Conservation (phyloP, 345 rosid species). For the Raphanus sativus region DNA sequence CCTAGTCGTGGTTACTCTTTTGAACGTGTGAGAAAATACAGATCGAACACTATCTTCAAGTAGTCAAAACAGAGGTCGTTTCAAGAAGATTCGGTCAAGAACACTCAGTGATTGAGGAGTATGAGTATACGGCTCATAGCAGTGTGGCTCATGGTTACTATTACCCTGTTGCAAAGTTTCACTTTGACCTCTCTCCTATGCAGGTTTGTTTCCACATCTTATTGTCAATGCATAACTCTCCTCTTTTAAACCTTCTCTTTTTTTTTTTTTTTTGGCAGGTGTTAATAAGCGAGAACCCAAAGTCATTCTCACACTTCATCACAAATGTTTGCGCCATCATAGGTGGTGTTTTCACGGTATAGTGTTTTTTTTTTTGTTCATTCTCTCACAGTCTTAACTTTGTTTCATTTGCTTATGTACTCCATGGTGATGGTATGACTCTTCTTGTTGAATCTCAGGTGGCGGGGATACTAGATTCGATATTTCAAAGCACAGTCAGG, state of each 20-base stretch:
- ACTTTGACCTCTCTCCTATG: neutral
- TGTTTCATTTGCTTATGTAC: neutral
- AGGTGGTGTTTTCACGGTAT: constrained; percentile 23
- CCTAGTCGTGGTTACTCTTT: neutral
- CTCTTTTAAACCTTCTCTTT: neutral
- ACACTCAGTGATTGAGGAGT: constrained; percentile 61
- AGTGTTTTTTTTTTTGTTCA: constrained; percentile 10
- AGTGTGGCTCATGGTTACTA: constrained; percentile 60
- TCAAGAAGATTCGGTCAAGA: constrained; percentile 45
- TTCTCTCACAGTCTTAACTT: neutral
- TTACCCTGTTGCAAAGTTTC: constrained; percentile 48
- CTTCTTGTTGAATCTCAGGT: constrained; percentile 23
- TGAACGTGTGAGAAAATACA: constrained; percentile 37
- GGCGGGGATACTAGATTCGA: constrained; percentile 40
- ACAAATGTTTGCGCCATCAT: constrained; percentile 94
- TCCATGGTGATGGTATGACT: neutral
- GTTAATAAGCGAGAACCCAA: constrained; percentile 38
- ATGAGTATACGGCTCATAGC: constrained; percentile 73
- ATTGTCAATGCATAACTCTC: neutral
- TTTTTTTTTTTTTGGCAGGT: constrained; percentile 51
- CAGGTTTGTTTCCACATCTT: constrained; percentile 51
- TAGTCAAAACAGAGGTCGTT: constrained; percentile 86
- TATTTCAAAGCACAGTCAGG: constrained; percentile 67
- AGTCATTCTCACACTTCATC: constrained; percentile 78
- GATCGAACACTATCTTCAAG: constrained; percentile 96